Evolutionary conservation across 192 early-diverging fungal species (phyloP).

Genomic region (Rhizoclosmatium globosum): DNA sequence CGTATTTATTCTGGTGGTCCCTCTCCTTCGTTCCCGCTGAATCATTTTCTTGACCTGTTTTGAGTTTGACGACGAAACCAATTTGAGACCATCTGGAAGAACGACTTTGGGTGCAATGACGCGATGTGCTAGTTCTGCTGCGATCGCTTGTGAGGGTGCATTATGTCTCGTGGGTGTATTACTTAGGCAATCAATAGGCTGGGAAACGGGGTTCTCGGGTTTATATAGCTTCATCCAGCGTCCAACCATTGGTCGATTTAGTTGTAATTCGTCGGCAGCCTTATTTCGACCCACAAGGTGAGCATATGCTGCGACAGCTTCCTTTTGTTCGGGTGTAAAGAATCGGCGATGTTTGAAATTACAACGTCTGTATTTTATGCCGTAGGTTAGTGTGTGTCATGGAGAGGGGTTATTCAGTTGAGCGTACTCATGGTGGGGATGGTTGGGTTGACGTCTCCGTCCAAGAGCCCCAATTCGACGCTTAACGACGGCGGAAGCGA

Average conservation of each 20-base stretch:
- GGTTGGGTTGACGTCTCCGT: not conserved
- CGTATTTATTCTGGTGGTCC: too few species aligned
- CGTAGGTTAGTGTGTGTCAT: not conserved
- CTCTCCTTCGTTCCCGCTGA: too few species aligned
- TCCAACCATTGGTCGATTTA: conserved; percentile 29
- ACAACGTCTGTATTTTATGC: not conserved
- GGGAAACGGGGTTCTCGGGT: not conserved
- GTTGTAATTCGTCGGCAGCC: conserved; percentile 25
- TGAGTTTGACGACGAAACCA: not conserved
- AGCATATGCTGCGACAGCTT: conserved; percentile 25
- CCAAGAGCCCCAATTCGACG: not conserved
- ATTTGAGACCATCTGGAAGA: not conserved
- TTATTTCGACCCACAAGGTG: conserved; percentile 15
- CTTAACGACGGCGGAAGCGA: not conserved
- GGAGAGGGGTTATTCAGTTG: not conserved
- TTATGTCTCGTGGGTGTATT: too few species aligned
- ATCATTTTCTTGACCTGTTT: not conserved
- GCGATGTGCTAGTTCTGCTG: not conserved
- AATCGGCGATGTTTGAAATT: conserved; percentile 13
- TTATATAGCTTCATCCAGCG: not conserved
- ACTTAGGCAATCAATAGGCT: not conserved
- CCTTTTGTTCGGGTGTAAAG: conserved; percentile 19
- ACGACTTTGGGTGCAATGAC: not conserved
- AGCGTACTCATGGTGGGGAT: conserved; percentile 2
- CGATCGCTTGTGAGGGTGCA: not conserved